Base-by-base conservation (phyloP, 176 grass and related monocot species). In the Echinochloa phyllopogon region DNA sequence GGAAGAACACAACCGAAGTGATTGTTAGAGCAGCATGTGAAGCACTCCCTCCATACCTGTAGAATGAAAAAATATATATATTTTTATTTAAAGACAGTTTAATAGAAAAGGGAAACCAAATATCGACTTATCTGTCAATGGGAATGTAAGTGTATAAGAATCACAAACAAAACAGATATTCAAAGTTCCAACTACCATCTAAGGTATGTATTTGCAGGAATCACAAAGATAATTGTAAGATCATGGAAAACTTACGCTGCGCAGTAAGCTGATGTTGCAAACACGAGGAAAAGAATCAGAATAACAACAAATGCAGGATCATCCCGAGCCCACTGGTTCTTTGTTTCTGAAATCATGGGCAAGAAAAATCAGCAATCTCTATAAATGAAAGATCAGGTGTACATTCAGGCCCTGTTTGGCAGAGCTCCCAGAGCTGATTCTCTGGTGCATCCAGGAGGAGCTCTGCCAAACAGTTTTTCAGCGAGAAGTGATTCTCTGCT, bases 301-400 rank as follows among this genome's bases (percentile, higher is more conserved):
- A 99, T 96, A 61, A 99, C 96, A 75, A 94, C 77, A 94, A 99
- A 96, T 55, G 89, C 93, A 87, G 96, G 96, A 91, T 99, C 96
- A 89, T 99, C 96, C 59, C 93, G 83, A 63, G 96, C 96, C 96
- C 96, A 99, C 70, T 99, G 91, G 78, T 99, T 99, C 94, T 99
- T 99, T 76, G 96, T 99, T 94, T 99, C 96, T 99, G 89, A 77
- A 75, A 83, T 44, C 39, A 74, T 49, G 7, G 20, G 81, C 68
- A 90, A 33, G 56, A 86, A 9, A 76, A 25, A 87, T 84, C 33
- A 91, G n/a, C 17, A 33, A 33, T 33, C 29, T 33, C 29, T 33
- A 33, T 33, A 33, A 33, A 33, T 1, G 29, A 33, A 33, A 33
- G 2, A 33, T 33, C 29, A 33, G 29, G 29, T 33, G 29, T 33